Percentiles rank a stretch among this genome's conserved stretches.
These are phyloP conservation scores for Acacia pycnantha DNA, from an alignment of 331 rosid species.

Conservation along the genomic window DNA sequence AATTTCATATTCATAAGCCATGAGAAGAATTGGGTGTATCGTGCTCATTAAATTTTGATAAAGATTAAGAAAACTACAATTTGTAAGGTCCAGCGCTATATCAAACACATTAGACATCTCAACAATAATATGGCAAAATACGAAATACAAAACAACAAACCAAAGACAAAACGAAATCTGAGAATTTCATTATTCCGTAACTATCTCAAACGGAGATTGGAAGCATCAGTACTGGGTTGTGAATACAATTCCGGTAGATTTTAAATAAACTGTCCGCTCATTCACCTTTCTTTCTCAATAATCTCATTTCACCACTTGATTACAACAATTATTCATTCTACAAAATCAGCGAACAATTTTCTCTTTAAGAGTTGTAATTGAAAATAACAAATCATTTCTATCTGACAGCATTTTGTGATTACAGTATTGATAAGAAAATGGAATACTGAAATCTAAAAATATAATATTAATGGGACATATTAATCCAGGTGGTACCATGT, in stretches of 20 bases:
- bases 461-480: background rate
- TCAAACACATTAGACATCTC: background rate
- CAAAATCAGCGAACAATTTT: background rate
- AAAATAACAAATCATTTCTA: slow-evolving; percentile 3
- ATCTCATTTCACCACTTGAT: background rate
- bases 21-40: background rate
- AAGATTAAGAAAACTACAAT: background rate
- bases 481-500: background rate
- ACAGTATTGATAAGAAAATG: background rate
- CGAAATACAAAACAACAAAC: background rate
- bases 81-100: background rate
- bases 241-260: slow-evolving; percentile 4
- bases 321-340: background rate
- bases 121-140: slow-evolving; percentile 2
- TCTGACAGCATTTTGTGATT: background rate
- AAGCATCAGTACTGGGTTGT: slow-evolving; percentile 1
- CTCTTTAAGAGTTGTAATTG: background rate
- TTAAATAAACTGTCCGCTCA: background rate
- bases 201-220: slow-evolving; percentile 13
- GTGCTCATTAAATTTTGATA: background rate
- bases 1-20: slow-evolving; percentile 6
- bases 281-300: background rate
- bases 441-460: background rate
- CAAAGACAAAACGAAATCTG: background rate
- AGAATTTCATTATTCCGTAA: background rate